These are phyloP conservation scores for Cucumis melo DNA, from an alignment of 306 rosid species.

Conservation along the genomic window DNA sequence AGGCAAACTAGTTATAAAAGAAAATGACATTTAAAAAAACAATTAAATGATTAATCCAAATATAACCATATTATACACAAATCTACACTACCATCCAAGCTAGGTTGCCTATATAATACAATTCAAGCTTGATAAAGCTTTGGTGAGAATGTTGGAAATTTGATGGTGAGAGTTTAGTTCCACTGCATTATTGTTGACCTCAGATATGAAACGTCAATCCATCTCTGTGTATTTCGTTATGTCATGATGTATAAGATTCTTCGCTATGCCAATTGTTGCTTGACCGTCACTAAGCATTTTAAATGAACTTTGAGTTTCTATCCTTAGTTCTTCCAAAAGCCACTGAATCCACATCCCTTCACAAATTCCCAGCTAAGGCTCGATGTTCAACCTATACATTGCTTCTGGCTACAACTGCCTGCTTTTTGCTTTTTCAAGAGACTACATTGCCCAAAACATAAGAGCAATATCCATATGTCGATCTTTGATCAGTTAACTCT, in stretches of 20 bases:
- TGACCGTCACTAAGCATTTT: neutral
- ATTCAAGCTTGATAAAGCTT: neutral
- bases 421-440: neutral
- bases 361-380: neutral
- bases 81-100: neutral
- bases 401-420: neutral
- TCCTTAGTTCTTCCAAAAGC: neutral
- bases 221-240: neutral
- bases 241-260: neutral
- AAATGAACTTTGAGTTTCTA: neutral
- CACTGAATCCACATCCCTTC: neutral
- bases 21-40: neutral
- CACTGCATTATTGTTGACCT: neutral
- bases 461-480: neutral
- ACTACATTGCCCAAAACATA: neutral
- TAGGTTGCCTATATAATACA: neutral
- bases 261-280: neutral
- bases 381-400: neutral
- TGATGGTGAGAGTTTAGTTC: neutral
- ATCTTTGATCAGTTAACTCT: neutral
- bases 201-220: neutral
- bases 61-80: neutral
- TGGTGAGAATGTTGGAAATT: neutral
- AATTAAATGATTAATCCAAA: neutral
- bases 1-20: neutral